A percentile compares a stretch with the other conserved stretches of the same genome.
These are phyloP conservation scores for Raphanus hybrid DNA, from an alignment of 441 rosid genomes.

Conservation along the genomic window DNA sequence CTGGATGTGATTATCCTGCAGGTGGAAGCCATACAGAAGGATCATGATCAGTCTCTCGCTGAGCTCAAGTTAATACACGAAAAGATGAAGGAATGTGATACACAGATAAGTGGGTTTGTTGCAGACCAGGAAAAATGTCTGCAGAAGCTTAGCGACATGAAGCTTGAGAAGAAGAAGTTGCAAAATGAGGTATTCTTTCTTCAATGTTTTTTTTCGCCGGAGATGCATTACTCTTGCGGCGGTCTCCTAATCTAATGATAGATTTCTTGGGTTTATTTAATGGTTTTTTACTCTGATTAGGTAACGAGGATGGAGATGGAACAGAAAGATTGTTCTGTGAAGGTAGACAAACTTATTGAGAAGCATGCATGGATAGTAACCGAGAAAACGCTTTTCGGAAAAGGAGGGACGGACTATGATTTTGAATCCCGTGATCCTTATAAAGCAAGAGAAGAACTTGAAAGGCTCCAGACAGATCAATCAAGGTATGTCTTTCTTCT, in stretches of 20 bases:
- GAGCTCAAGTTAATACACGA: slow-evolving; percentile 72
- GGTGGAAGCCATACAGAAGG: slow-evolving; percentile 65
- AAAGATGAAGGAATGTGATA: slow-evolving; percentile 95
- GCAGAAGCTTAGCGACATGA: slow-evolving; percentile 70
- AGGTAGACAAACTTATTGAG: slow-evolving; percentile 92
- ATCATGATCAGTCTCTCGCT: slow-evolving; percentile 69
- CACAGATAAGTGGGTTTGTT: slow-evolving; percentile 74
- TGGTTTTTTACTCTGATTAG: slow-evolving; percentile 46
- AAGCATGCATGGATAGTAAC: slow-evolving; percentile 96
- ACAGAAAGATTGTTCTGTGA: slow-evolving; percentile 84
- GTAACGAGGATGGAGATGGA: slow-evolving; percentile 90
- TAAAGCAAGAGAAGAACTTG: slow-evolving; percentile 86
- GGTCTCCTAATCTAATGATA: slow-evolving; percentile 5
- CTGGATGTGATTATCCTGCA: slow-evolving; percentile 44
- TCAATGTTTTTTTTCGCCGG: not conserved
- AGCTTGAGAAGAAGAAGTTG: slow-evolving; percentile 88
- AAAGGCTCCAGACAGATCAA: slow-evolving; percentile 84
- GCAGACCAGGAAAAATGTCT: slow-evolving; percentile 79
- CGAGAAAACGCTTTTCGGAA: slow-evolving; percentile 93
- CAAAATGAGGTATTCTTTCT: slow-evolving; percentile 86
- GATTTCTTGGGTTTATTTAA: slow-evolving; percentile 11
- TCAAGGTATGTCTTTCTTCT: slow-evolving; percentile 59
- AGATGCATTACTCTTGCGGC: not conserved
- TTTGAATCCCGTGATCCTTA: slow-evolving; percentile 76
- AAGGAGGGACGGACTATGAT: slow-evolving; percentile 96